Conservation (phyloP, 495 filamentous ascomycete genomes). For the Copromyces sp. region DNA sequence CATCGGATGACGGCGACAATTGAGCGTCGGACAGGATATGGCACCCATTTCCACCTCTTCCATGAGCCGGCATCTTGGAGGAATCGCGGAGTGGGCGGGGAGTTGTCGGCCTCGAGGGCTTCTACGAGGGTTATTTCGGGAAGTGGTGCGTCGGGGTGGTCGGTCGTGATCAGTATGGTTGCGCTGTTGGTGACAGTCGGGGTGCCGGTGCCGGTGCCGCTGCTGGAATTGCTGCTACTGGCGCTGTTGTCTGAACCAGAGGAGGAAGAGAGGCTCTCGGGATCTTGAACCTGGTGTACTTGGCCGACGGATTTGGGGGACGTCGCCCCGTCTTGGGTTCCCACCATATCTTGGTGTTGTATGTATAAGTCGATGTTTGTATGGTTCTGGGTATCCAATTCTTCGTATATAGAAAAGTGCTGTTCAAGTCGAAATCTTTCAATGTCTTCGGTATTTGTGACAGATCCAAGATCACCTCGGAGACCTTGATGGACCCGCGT, state of each 20-base stretch:
- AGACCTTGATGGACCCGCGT: not conserved
- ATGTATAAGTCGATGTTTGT: not conserved
- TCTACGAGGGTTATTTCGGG: conserved; percentile 5
- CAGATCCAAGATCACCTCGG: not conserved
- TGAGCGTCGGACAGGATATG: conserved; percentile 34
- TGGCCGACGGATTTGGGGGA: not conserved
- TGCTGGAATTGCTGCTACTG: conserved; percentile 1
- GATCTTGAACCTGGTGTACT: not conserved
- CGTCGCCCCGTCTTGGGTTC: not conserved
- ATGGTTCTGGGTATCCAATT: not conserved
- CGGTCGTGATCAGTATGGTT: conserved; percentile 8
- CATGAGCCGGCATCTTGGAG: conserved; percentile 28
- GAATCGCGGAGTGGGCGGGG: conserved; percentile 27
- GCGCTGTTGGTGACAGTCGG: conserved; percentile 1
- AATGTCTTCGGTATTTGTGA: not conserved
- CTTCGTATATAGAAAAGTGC: not conserved
- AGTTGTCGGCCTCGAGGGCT: conserved; percentile 20
- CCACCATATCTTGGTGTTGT: not conserved
- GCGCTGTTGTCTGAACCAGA: not conserved
- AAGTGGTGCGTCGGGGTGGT: conserved; percentile 27
- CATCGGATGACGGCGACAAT: conserved; percentile 42
- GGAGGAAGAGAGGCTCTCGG: not conserved
- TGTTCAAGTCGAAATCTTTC: not conserved
- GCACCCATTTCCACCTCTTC: conserved; percentile 38
- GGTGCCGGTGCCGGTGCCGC: not conserved